phyloP scores from a whole-genome alignment of 163 green algal genomes.

The Prototheca cutis region DNA sequence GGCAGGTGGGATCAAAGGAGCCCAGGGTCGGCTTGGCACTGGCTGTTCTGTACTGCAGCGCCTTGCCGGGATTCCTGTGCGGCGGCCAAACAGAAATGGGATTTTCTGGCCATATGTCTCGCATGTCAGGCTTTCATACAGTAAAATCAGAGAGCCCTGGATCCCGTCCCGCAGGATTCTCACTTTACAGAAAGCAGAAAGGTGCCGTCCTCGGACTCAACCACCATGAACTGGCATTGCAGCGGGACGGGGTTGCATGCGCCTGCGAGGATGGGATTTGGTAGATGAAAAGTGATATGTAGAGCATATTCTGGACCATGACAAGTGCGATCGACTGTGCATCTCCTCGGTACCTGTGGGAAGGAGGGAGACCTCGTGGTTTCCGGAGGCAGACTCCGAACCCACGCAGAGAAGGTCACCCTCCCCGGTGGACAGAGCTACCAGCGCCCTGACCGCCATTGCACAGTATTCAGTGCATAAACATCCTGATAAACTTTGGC shows the following conservation, averaged over 20 bases:
- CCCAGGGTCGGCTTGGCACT: background rate
- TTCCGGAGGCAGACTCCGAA: background rate
- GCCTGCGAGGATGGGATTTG: background rate
- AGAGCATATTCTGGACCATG: background rate
- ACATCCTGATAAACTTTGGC: background rate
- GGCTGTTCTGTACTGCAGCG: background rate
- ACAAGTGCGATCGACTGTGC: too few relatives aligned
- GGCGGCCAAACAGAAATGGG: background rate
- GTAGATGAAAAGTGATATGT: background rate
- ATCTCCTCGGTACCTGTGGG: background rate
- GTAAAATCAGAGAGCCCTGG: background rate
- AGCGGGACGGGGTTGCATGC: background rate
- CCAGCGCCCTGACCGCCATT: background rate
- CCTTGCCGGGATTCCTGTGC: background rate
- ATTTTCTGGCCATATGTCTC: too few relatives aligned
- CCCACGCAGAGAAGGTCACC: background rate
- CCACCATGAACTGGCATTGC: background rate
- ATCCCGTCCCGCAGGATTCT: background rate
- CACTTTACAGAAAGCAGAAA: background rate
- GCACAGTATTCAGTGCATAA: background rate
- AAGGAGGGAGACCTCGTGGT: background rate
- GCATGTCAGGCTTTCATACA: background rate
- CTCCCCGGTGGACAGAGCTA: background rate
- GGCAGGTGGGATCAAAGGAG: background rate
- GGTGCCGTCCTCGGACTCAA: background rate